phyloP scores from a whole-genome alignment of 1,284 basidiomycete genomes.

The Pseudozyma hubeiensis region DNA sequence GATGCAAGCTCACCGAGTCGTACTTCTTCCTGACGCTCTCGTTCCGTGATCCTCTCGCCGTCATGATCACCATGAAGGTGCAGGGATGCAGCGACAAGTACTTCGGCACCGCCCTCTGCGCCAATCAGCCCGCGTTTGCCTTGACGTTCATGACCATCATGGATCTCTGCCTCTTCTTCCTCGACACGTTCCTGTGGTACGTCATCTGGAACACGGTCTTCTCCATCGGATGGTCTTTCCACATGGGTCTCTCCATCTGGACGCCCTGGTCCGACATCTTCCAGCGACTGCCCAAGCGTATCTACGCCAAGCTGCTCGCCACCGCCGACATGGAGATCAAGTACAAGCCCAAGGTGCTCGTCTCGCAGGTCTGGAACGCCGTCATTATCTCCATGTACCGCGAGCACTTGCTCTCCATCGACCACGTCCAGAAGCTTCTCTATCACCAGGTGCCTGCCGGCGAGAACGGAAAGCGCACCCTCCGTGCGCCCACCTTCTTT shows the following conservation, averaged over 20 bases:
- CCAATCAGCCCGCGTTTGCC: constrained; percentile 67
- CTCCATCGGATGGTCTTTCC: constrained; percentile 68
- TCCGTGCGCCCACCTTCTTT: constrained; percentile 69
- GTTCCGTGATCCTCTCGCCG: constrained; percentile 67
- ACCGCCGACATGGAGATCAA: constrained; percentile 69
- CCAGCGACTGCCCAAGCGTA: constrained; percentile 68
- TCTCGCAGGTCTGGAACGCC: constrained; percentile 69
- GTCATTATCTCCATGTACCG: constrained; percentile 70
- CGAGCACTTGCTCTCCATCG: constrained; percentile 68
- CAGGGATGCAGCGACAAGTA: constrained; percentile 67
- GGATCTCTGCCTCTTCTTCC: constrained; percentile 68
- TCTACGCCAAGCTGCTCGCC: constrained; percentile 68
- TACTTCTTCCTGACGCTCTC: constrained; percentile 69
- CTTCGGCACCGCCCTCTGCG: constrained; percentile 66
- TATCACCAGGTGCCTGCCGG: constrained; percentile 69
- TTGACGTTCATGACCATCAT: constrained; percentile 67
- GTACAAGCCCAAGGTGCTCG: constrained; percentile 69
- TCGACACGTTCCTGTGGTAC: constrained; percentile 69
- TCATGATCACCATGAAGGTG: constrained; percentile 67
- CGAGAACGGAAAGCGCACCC: constrained; percentile 67
- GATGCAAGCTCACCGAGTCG: constrained; percentile 69
- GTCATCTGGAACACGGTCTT: constrained; percentile 69
- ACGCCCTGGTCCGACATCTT: constrained; percentile 69
- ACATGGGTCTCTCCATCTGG: constrained; percentile 69
- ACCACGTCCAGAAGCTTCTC: constrained; percentile 68